phyloP scores from a whole-genome alignment of 2,329 filamentous ascomycete genomes.

The Fusarium denticulatum region DNA sequence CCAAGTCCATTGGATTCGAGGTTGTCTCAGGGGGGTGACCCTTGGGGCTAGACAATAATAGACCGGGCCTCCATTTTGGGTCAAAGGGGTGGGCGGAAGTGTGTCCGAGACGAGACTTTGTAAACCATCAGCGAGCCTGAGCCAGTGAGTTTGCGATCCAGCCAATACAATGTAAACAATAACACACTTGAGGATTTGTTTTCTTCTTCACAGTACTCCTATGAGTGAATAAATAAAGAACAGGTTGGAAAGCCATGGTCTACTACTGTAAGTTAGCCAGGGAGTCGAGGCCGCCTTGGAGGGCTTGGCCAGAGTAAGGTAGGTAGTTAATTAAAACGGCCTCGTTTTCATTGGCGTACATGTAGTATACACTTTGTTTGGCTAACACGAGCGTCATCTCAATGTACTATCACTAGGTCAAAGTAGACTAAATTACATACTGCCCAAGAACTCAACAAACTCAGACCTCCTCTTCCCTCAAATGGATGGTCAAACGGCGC shows the following conservation, averaged over 20 bases:
- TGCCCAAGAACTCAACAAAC: constrained; percentile 25
- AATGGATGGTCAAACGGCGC: constrained; percentile 34
- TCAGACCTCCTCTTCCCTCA: constrained; percentile 17
- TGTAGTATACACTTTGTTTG: neutral
- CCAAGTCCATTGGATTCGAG: constrained; percentile 34
- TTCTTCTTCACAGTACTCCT: neutral
- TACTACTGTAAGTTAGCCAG: constrained; percentile 2
- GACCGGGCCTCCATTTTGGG: constrained; percentile 17
- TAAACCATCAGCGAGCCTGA: neutral
- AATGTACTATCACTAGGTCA: constrained; percentile 6
- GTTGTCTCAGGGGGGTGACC: constrained; percentile 43
- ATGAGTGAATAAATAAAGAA: neutral
- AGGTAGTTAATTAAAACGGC: neutral
- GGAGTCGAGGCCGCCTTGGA: neutral
- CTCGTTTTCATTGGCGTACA: constrained; percentile 2
- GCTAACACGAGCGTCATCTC: constrained; percentile 24
- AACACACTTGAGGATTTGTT: constrained; percentile 10
- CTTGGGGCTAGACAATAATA: constrained; percentile 38
- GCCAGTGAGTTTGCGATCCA: neutral
- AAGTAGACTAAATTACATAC: neutral
- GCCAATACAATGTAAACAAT: constrained; percentile 18
- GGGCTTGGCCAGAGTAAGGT: neutral
- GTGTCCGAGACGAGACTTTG: constrained; percentile 32
- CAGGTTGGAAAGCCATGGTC: neutral
- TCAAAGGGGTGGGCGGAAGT: constrained; percentile 26